These are phyloP conservation scores for Tilletiopsis washingtonensis DNA, from an alignment of 1,284 basidiomycete genomes.

Conservation along the genomic window DNA sequence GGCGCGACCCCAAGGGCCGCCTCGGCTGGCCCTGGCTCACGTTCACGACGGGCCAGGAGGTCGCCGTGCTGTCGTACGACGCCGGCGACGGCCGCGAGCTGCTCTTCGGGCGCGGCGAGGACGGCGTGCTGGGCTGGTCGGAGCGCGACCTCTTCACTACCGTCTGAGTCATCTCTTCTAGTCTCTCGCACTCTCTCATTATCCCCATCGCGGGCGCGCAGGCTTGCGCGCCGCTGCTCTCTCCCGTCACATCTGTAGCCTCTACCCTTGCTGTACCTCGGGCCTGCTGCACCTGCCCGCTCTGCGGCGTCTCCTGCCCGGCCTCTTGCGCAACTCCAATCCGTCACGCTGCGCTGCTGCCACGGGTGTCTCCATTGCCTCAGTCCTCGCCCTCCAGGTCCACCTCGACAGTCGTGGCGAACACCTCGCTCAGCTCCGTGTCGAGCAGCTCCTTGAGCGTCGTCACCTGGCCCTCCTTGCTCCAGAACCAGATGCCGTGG, in stretches of 20 bases:
- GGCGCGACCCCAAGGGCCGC: not conserved
- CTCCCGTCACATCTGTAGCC: no score
- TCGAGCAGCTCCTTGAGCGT: slow-evolving; percentile 29
- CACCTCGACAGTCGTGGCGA: slow-evolving; percentile 20
- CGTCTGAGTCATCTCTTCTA: no score
- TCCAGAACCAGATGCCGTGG: slow-evolving; percentile 32
- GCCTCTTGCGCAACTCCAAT: no score
- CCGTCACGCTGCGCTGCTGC: no score
- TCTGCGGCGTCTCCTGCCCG: no score
- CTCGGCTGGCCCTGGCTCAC: slow-evolving; percentile 19
- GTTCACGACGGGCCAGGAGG: slow-evolving; percentile 23
- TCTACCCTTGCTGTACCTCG: no score
- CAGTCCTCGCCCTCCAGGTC: not conserved
- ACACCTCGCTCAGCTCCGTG: slow-evolving; percentile 28
- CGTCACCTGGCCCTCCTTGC: slow-evolving; percentile 29
- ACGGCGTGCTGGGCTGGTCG: slow-evolving; percentile 21
- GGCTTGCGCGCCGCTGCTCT: no score
- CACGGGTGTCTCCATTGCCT: no score
- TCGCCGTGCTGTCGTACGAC: slow-evolving; percentile 11
- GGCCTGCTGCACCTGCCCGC: no score
- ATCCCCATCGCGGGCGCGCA: no score
- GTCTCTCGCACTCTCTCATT: no score
- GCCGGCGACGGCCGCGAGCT: slow-evolving; percentile 7
- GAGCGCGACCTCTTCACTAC: slow-evolving; percentile 22
- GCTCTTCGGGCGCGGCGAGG: slow-evolving; percentile 20